These are phyloP conservation scores for Globisporangium parvum DNA, from an alignment of 352 stramenopile genomes.

Conservation along the genomic window DNA sequence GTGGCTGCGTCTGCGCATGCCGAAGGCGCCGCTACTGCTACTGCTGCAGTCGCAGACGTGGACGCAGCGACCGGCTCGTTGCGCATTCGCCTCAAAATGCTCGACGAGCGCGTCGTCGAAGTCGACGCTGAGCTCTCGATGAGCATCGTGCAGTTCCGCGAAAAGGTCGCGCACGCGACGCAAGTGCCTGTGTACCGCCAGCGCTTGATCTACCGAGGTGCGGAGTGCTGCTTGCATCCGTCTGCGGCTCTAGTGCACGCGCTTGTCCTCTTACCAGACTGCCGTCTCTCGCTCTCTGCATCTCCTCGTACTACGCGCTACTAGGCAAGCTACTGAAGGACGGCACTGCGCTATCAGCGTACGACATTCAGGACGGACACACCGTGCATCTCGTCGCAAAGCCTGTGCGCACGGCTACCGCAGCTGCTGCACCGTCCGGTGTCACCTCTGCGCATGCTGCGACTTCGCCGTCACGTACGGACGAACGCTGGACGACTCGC, in stretches of 20 bases:
- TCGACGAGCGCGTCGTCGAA: conserved; percentile 75
- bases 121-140: conserved; percentile 37
- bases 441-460: neutral
- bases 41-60: neutral
- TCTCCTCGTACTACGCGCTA: neutral
- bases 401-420: conserved; percentile 6
- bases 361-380: conserved; percentile 89
- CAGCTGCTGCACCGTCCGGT: neutral
- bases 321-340: conserved; percentile 85
- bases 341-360: conserved; percentile 49
- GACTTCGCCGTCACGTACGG: conserved; percentile 1
- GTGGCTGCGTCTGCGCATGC: neutral
- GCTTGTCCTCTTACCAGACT: neutral
- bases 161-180: conserved; percentile 45
- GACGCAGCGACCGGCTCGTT: neutral
- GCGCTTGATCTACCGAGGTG: conserved; percentile 89
- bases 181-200: conserved; percentile 57
- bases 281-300: neutral
- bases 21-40: neutral
- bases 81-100: conserved; percentile 52
- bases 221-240: too few species aligned
- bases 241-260: too few species aligned
- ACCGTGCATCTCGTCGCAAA: conserved; percentile 90
- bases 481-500: neutral
- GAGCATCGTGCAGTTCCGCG: conserved; percentile 59